Base-by-base conservation (phyloP, 768 basidiomycete genomes). In the Psilocybe tampanensis region DNA sequence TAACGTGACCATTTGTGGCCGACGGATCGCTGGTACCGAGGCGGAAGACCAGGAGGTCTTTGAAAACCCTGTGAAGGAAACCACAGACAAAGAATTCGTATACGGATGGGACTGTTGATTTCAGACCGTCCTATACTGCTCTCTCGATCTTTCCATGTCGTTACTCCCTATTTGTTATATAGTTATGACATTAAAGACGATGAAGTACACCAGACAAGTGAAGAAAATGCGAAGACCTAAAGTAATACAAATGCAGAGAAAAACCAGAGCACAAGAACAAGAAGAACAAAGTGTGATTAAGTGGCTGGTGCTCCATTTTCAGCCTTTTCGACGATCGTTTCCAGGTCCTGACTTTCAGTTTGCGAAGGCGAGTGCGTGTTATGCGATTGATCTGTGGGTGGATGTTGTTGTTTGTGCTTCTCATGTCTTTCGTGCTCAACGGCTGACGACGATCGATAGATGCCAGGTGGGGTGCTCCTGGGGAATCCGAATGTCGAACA, bases 21-120 rank as follows among this genome's bases (percentile, higher is more conserved):
- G 60, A 32, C 63, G 58, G 29, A 60, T 65, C 19, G 48, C 64
- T 32, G 63, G 47, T 36, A 43, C 50, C 11, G 59, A 58, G 24
- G 26, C 51, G 23, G 53, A 55, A 6, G 54, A 50, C 26, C 17
- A 64, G 53, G 34, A 47, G 32, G 22, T 41, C 19, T 23, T 41
- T 19, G 43, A 52, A 54, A 47, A 41, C 21, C 17, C 34, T 33
- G 8, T 24, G 42, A 32, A 8, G 23, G 26, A 51, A 41, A 44
- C 52, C 43, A 52, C 48, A 44, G 36, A 18, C 24, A 73, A 72
- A 12, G 75, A 75, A 34, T 86, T 86, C 60, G 81, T 89, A n/a
- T 75, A 81, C 49, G 88, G 88, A 39, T 92, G 89, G 88, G 90
- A 92, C 64, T 92, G 90, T 65, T 89, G 66, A 80, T 61, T 58